These are phyloP conservation scores for Cyclotella atomus DNA, from an alignment of 108 stramenopile species.

Conservation along the genomic window DNA sequence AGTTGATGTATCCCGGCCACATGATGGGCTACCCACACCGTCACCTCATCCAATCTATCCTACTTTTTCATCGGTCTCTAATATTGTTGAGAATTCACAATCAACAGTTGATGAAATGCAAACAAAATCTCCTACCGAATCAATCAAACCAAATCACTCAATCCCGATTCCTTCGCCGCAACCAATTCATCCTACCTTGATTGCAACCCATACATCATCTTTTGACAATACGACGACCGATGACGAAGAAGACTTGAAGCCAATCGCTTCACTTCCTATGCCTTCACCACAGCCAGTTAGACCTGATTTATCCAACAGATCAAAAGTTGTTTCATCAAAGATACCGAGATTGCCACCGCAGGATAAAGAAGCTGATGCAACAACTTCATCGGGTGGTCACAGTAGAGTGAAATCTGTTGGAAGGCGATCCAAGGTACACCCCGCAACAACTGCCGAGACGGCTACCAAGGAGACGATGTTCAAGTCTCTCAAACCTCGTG, in stretches of 20 bases:
- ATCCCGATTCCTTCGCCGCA: conserved; percentile 3
- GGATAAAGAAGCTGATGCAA: neutral
- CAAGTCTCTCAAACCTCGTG: neutral
- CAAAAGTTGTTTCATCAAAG: neutral
- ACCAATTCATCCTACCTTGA: neutral
- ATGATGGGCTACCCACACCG: neutral
- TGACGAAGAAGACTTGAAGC: neutral
- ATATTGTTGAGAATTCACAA: neutral
- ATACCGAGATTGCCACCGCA: neutral
- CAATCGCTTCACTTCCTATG: neutral
- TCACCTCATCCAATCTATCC: conserved; percentile 1
- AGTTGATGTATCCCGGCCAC: no score
- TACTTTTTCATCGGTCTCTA: no score
- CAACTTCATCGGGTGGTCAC: neutral
- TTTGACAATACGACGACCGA: neutral
- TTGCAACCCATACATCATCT: neutral
- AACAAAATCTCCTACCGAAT: neutral
- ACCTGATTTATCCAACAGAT: neutral
- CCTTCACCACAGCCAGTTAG: conserved; percentile 1
- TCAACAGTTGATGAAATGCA: neutral
- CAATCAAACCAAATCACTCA: neutral
- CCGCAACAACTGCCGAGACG: neutral
- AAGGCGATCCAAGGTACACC: conserved; percentile 4
- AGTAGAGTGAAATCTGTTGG: neutral
- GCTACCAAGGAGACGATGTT: neutral